A percentile compares a stretch with the other conserved stretches of the same genome.
phyloP scores from a whole-genome alignment of 2,329 filamentous ascomycete species.

The Penicillium hordei region DNA sequence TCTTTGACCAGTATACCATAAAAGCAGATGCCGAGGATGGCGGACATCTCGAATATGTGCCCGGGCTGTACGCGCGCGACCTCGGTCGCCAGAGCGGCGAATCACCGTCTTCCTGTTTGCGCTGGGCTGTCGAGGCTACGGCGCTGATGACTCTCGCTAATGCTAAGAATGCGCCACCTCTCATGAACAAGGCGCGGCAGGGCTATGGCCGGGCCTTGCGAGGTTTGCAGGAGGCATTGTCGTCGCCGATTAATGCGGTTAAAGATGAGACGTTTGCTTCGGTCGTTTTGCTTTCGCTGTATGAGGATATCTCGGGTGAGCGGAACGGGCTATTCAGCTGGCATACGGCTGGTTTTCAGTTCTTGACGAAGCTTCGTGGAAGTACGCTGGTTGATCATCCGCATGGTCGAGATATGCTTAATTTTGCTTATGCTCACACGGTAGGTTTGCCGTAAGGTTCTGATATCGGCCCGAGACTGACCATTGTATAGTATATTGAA shows the following conservation, averaged over 20 bases:
- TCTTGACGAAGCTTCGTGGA: constrained; percentile 37
- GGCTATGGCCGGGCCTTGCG: constrained; percentile 36
- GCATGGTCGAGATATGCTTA: constrained; percentile 38
- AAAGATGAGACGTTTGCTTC: constrained; percentile 42
- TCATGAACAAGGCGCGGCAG: constrained; percentile 32
- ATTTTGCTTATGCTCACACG: constrained; percentile 38
- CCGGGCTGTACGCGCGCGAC: constrained; percentile 35
- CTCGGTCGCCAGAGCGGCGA: constrained; percentile 10
- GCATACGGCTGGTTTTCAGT: constrained; percentile 38
- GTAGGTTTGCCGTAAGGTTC: constrained; percentile 23
- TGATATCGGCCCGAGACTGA: constrained; percentile 1
- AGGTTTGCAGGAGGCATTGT: constrained; percentile 31
- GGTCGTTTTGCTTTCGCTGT: constrained; percentile 39
- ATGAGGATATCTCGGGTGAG: constrained; percentile 42
- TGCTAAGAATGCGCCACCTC: constrained; percentile 25
- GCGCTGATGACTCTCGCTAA: constrained; percentile 37
- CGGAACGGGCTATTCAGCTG: constrained; percentile 37
- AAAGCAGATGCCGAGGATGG: constrained; percentile 24
- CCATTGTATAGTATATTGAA: constrained; percentile 32
- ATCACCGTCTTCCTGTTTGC: constrained; percentile 30
- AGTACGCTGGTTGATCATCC: constrained; percentile 30
- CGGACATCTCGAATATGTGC: constrained; percentile 40
- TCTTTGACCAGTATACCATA: constrained; percentile 43
- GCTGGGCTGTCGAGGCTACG: constrained; percentile 37
- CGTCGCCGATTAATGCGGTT: constrained; percentile 30